Conservation (phyloP, 148 eudicot species). For the Simmondsia chinensis region DNA sequence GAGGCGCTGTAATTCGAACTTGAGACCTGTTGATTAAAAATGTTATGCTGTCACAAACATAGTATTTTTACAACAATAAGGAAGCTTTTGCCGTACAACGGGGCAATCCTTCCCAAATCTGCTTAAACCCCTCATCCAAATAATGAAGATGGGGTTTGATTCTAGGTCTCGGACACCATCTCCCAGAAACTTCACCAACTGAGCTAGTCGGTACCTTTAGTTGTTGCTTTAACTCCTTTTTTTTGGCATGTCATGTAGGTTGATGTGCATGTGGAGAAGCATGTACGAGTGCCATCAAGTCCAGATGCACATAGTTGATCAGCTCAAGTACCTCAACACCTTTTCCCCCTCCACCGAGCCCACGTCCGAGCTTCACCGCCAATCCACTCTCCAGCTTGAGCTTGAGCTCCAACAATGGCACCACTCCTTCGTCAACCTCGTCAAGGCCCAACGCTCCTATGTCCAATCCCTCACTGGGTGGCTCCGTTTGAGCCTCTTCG, state of each 20-base stretch:
- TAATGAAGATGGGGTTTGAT: too few species aligned
- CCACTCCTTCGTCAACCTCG: slow-evolving; percentile 61
- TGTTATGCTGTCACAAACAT: too few species aligned
- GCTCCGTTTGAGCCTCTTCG: slow-evolving; percentile 95
- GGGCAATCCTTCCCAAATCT: too few species aligned
- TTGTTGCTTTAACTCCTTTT: too few species aligned
- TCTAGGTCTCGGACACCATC: too few species aligned
- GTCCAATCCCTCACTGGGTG: slow-evolving; percentile 75
- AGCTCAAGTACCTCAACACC: slow-evolving; percentile 64
- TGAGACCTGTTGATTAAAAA: too few species aligned
- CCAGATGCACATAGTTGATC: slow-evolving; percentile 87
- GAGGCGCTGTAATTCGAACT: too few species aligned
- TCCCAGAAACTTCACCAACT: too few species aligned
- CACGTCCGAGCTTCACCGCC: slow-evolving; percentile 80
- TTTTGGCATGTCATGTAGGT: slow-evolving; percentile 29
- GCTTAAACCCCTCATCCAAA: too few species aligned
- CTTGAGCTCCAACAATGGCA: slow-evolving; percentile 92
- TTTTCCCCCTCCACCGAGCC: slow-evolving; percentile 62
- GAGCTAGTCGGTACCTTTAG: too few species aligned
- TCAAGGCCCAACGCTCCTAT: slow-evolving; percentile 69
- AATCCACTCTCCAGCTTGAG: slow-evolving; percentile 84
- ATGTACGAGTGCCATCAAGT: slow-evolving; percentile 92
- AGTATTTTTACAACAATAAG: too few species aligned
- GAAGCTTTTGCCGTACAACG: too few species aligned
- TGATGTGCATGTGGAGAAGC: slow-evolving; percentile 93